Conservation (phyloP, 768 basidiomycete species). For the Mycena floridula region DNA sequence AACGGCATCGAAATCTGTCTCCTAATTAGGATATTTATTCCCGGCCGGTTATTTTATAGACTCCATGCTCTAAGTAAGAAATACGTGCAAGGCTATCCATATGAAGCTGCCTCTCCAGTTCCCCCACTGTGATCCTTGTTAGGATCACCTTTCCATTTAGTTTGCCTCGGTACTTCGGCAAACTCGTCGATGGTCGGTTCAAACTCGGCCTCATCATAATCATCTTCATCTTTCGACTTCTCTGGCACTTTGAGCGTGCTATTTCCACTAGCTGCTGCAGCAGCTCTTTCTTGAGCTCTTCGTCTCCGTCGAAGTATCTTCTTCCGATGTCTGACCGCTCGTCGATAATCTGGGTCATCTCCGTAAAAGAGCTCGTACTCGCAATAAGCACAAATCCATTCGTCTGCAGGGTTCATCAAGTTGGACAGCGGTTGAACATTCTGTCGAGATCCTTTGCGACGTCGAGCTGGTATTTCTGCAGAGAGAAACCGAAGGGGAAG, state of each 20-base stretch:
- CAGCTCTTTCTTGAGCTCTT: conserved; percentile 57
- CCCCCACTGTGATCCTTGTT: conserved; percentile 13
- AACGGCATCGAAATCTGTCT: too few relatives aligned
- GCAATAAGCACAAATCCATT: conserved; percentile 94
- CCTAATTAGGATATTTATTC: too few relatives aligned
- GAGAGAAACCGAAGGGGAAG: conserved; percentile 61
- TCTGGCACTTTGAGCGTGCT: conserved; percentile 19
- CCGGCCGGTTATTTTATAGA: too few relatives aligned
- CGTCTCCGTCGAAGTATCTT: conserved; percentile 56
- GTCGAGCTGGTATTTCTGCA: conserved; percentile 55
- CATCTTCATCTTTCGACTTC: conserved; percentile 23
- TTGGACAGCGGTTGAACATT: conserved; percentile 18
- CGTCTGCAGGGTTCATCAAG: conserved; percentile 62
- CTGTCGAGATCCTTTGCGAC: conserved; percentile 10
- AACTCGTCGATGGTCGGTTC: conserved; percentile 14
- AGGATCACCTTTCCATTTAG: conserved; percentile 15
- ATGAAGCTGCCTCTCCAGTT: conserved; percentile 9
- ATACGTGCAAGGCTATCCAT: conserved; percentile 2
- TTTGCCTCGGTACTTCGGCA: conserved; percentile 16
- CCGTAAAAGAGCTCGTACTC: conserved; percentile 92
- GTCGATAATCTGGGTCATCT: conserved; percentile 59
- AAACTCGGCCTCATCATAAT: conserved; percentile 22
- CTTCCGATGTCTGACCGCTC: conserved; percentile 57
- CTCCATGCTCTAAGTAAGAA: background rate
- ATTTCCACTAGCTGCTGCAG: conserved; percentile 25